These are phyloP conservation scores for Lachnellula suecica DNA, from an alignment of 2,329 filamentous ascomycete genomes.

Conservation along the genomic window DNA sequence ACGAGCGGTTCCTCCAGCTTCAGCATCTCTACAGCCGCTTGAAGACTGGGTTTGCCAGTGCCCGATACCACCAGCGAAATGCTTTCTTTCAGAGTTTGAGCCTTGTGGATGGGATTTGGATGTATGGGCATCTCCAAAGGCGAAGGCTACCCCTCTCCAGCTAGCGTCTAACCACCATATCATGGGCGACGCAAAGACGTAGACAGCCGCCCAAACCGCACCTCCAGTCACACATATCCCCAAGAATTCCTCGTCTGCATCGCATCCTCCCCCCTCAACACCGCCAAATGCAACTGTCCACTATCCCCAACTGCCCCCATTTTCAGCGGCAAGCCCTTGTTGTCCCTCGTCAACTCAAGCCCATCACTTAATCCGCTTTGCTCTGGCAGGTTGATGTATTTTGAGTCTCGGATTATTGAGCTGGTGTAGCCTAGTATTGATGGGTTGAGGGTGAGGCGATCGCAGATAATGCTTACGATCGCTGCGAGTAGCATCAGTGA, in stretches of 20 bases:
- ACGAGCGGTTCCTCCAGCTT: neutral
- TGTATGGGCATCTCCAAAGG: too few relatives aligned
- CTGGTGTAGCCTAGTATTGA: conserved; percentile 1
- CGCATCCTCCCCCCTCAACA: conserved; percentile 1
- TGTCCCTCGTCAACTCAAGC: neutral
- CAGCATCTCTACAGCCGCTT: neutral
- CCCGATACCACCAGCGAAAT: too few relatives aligned
- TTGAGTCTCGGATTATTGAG: conserved; percentile 1
- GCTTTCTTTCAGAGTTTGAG: too few relatives aligned
- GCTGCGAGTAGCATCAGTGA: conserved; percentile 5
- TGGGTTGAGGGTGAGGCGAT: neutral
- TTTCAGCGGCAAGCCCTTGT: conserved; percentile 2
- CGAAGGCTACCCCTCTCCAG: too few relatives aligned
- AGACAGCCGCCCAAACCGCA: neutral
- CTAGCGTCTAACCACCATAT: too few relatives aligned
- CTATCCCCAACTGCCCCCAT: neutral
- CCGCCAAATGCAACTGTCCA: neutral
- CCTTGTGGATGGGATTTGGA: too few relatives aligned
- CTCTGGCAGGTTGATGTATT: neutral
- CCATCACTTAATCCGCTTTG: neutral
- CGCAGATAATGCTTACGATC: neutral
- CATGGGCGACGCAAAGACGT: neutral
- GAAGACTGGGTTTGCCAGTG: neutral
- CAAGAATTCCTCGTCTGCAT: neutral
- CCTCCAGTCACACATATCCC: neutral